Evolutionary conservation across 2,329 filamentous ascomycete species (phyloP), one percentile per base, ranked within the genome.

Genomic region (Aspergillus floridensis): DNA sequence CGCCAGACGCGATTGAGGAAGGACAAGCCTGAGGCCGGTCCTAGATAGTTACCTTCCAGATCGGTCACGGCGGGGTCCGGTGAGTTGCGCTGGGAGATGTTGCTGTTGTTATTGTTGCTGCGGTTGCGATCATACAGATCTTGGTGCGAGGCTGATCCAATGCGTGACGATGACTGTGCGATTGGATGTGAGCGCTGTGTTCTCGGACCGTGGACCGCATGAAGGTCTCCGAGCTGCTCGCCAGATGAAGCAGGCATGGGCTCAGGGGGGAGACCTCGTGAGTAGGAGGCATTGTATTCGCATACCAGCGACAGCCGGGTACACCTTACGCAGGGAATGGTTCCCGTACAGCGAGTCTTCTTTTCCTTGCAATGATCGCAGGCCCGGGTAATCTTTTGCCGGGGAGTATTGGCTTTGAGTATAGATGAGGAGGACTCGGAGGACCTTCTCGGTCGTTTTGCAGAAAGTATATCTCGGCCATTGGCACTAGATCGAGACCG

Each of bases 1-100:
- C 88, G 72, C 87, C 89, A 79, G 81, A 88, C 78, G 80, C 88
- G 86, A 72, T 89, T 64, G 78, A 91, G 73, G 76, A 88, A 80
- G 65, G 83, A 76, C 66, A 82, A 70, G 48, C 80, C 68, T 68
- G 83, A 79, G 4, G 83, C 81, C 14, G 80, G 79, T 10, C 84
- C 83, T n/a, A 84, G 76, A 61, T 83, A 82, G 54, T 86, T 82
- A 1, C 81, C 82, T 62, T 82, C 79, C 11, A 83, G 79, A 60
- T 84, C 81, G 1, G 81, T 78, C 21, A 77, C 76, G 5, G 74
- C 77, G 4, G 77, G 75, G 52, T 79, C 81, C 1, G 79, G 81
- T 1, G 80, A 84, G 48, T 70, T 70, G 14, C 70, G 71, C 26
- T 65, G 58, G 2, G 69, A 71, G 11, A 63, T 49, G 38, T 6